Evolutionary conservation across 805 yeast species (phyloP), one percentile per base, ranked within the genome.

Genomic region (Yarrowia sp.): DNA sequence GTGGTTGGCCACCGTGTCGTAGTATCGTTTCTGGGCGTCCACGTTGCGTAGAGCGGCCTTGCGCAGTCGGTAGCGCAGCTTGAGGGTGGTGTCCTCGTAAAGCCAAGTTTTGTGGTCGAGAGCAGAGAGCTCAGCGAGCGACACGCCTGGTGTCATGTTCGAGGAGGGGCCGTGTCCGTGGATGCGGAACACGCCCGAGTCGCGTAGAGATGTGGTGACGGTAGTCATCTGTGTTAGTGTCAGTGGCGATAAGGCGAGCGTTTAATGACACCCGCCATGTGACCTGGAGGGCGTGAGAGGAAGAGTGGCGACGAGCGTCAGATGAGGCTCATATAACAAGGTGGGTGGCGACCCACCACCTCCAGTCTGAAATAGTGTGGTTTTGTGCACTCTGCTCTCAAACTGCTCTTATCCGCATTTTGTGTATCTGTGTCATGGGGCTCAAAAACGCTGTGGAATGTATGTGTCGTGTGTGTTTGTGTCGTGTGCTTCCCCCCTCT

Each of bases 181-280:
- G 31, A 55, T 55, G 47, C 61, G 61, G 47, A 55, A 55, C 61
- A 55, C 61, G 33, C 61, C 61, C 38, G 61, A 55, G 47, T 55
- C 61, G 61, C 61, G 61, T 39, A 55, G 61, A 55, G 61, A 55
- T 55, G 61, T 55, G 8, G 61, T 55, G 61, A 55, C 61, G 13
- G 61, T 55, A 28, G 61, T 55, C 61, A 55, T 55, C 61, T 55
- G 35, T 39, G 61, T 55, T 55, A 55, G 61, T 55, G 9, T 36
- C 15, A 32, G 33, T 18, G 42, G 43, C 33, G 33, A n/a, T 18
- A 11, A 7, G 3, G 42, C 32, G 13, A 43, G 6, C n/a, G 15
- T 33, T 32, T 22, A 22, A 36, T 51, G 43, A 51, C 58, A 36
- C 8, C 22, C 33, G 15, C 32, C 58, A 51, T 51, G 58, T 51